Conservation (phyloP, 768 basidiomycete genomes). For the Russula sp. region DNA sequence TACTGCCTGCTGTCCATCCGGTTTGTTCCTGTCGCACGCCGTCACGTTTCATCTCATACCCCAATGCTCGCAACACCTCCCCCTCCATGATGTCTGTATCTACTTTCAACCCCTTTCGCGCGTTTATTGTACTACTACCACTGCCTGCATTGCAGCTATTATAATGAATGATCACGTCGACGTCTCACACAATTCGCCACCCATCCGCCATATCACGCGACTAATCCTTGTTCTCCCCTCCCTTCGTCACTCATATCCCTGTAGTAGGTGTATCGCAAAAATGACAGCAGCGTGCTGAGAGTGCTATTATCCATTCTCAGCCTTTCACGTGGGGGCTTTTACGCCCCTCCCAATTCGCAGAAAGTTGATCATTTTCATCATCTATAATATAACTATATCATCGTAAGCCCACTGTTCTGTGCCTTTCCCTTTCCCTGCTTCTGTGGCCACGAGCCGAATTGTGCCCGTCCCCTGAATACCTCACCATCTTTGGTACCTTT, state of each 20-base stretch:
- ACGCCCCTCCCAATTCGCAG: background rate
- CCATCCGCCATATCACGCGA: background rate
- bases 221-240: background rate
- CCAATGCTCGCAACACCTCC: slow-evolving; percentile 16
- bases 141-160: slow-evolving; percentile 27
- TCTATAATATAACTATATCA: background rate
- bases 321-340: background rate
- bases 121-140: slow-evolving; percentile 27
- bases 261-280: slow-evolving; percentile 23
- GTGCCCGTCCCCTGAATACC: slow-evolving; percentile 10
- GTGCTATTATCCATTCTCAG: slow-evolving; percentile 8
- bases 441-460: slow-evolving; percentile 2
- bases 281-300: slow-evolving; percentile 13
- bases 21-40: slow-evolving; percentile 19
- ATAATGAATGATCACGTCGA: slow-evolving; percentile 24
- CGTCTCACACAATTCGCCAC: slow-evolving; percentile 17
- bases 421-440: slow-evolving; percentile 6
- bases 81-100: slow-evolving; percentile 19
- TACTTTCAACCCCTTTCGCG: slow-evolving; percentile 11
- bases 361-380: slow-evolving; percentile 3
- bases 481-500: slow-evolving; percentile 1
- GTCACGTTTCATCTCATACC: slow-evolving; percentile 26
- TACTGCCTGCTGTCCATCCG: slow-evolving; percentile 9
- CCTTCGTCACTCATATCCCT: background rate
- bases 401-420: slow-evolving; percentile 1